Percentiles rank a stretch among this genome's conserved stretches.
Conservation (phyloP, 139 green algal genomes). For the Trebouxia sp. region DNA sequence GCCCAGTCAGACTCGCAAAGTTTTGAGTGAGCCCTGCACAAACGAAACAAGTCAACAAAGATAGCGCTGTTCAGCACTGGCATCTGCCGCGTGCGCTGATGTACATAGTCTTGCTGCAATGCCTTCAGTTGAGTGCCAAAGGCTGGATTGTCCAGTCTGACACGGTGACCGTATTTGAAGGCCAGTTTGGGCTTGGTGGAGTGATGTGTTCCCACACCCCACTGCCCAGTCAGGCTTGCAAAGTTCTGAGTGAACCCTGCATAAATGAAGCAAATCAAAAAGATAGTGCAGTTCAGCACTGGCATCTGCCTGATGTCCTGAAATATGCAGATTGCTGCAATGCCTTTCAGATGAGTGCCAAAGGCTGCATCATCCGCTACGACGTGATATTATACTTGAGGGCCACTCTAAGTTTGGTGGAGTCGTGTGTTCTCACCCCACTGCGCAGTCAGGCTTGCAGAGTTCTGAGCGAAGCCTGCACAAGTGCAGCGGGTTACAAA, state of each 20-base stretch:
- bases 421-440: background rate
- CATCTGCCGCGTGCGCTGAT: no score
- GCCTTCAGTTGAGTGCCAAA: background rate
- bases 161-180: background rate
- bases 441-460: background rate
- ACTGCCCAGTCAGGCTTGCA: background rate
- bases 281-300: no score
- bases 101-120: no score
- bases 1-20: background rate
- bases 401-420: background rate
- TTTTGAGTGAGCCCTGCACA: background rate
- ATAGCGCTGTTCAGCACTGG: no score
- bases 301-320: no score
- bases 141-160: background rate
- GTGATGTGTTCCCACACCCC: background rate
- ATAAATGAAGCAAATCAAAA: no score
- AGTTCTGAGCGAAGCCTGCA: background rate
- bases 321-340: no score
- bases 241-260: slow-evolving; percentile 2
- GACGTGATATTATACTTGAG: background rate
- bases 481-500: no score
- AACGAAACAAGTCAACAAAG: no score
- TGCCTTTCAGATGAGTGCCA: background rate
- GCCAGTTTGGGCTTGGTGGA: background rate
- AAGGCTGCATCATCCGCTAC: background rate